These are phyloP conservation scores for Leccinum griseonigrum DNA, from an alignment of 1,284 basidiomycete species.

Conservation along the genomic window DNA sequence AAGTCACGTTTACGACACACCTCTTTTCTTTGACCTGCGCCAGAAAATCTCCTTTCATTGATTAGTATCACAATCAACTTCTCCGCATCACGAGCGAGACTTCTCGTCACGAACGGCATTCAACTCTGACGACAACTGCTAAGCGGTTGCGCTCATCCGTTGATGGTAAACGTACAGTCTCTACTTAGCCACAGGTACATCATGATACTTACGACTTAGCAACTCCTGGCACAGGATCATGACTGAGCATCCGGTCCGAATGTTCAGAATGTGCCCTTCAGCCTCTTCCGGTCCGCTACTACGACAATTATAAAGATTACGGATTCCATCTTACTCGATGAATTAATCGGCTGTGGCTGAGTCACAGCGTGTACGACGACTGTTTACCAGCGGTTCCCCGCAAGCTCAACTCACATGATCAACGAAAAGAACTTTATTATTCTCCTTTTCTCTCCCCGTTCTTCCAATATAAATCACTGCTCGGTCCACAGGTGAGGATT, in stretches of 20 bases:
- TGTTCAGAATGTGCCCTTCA: not conserved
- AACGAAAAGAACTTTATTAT: not conserved
- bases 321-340: too few relatives aligned
- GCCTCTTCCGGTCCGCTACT: too few relatives aligned
- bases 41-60: not conserved
- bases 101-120: not conserved
- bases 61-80: not conserved
- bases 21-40: not conserved
- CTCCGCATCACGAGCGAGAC: not conserved
- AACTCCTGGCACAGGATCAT: not conserved
- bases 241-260: not conserved
- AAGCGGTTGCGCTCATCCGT: not conserved
- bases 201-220: too few relatives aligned
- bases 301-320: too few relatives aligned
- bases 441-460: not conserved
- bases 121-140: not conserved
- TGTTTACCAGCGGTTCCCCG: not conserved
- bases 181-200: too few relatives aligned
- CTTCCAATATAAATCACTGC: too few relatives aligned
- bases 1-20: too few relatives aligned
- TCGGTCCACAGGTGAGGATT: too few relatives aligned
- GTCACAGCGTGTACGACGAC: too few relatives aligned
- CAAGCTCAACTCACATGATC: not conserved
- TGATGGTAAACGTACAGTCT: not conserved
- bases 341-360: too few relatives aligned